These are phyloP conservation scores for Porphyra umbilicalis DNA, from an alignment of 31 red algal species.

Conservation along the genomic window DNA sequence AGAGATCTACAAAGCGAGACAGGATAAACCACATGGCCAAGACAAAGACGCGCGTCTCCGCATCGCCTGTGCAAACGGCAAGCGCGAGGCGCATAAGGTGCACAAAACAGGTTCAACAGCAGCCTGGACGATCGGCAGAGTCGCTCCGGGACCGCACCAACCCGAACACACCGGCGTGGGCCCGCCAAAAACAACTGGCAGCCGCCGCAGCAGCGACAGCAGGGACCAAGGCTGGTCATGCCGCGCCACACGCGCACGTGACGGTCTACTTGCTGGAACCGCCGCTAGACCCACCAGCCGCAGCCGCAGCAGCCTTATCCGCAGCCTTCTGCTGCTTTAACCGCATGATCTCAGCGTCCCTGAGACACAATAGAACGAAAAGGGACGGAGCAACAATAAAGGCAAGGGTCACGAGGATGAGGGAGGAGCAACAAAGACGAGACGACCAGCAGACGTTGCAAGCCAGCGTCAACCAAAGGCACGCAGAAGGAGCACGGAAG, in stretches of 20 bases:
- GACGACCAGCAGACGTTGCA: neutral
- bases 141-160: no score
- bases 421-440: neutral
- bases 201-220: neutral
- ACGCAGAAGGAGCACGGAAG: neutral
- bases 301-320: slow-evolving; percentile 35
- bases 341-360: slow-evolving; percentile 82
- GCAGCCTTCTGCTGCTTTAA: slow-evolving; percentile 55
- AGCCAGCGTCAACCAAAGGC: neutral
- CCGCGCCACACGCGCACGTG: no score
- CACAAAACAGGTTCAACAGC: neutral
- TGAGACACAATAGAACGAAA: neutral
- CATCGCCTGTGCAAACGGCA: neutral
- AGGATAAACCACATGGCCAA: no score
- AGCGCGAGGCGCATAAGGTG: neutral
- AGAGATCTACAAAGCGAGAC: neutral
- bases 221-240: no score
- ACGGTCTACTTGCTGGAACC: neutral
- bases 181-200: no score
- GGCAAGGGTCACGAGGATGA: neutral
- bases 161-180: no score
- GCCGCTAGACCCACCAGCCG: slow-evolving; percentile 2
- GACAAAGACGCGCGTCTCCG: neutral
- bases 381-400: no score
- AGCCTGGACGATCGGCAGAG: no score